Percentiles rank a stretch among this genome's conserved stretches.
phyloP scores from a whole-genome alignment of 257 asterid genomes.

The Petrea volubilis region DNA sequence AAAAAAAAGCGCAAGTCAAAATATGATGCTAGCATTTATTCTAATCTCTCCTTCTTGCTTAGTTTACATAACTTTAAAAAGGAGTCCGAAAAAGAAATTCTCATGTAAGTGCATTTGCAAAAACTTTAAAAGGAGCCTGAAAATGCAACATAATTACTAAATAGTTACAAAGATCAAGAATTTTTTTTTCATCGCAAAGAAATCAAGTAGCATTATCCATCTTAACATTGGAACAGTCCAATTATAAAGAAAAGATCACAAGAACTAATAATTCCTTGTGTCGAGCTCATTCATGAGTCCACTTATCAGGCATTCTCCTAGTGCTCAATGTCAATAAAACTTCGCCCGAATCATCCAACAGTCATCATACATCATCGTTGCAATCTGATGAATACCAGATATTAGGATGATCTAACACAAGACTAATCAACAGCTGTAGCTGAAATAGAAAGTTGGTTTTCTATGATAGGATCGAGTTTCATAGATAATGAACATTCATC shows the following conservation, averaged over 20 bases:
- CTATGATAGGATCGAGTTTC: slow-evolving; percentile 13
- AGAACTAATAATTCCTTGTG: slow-evolving; percentile 8
- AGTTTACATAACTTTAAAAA: too few relatives aligned
- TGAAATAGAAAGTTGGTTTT: slow-evolving; percentile 5
- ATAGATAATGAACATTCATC: slow-evolving; percentile 16
- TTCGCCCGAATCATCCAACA: slow-evolving; percentile 53
- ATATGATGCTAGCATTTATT: slow-evolving; percentile 27
- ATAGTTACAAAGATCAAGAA: slow-evolving; percentile 21
- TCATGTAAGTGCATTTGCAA: not conserved
- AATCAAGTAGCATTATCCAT: slow-evolving; percentile 13
- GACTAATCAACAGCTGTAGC: slow-evolving; percentile 30
- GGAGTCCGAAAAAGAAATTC: too few relatives aligned
- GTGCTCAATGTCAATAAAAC: slow-evolving; percentile 45
- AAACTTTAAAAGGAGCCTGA: not conserved
- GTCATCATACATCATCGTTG: slow-evolving; percentile 81
- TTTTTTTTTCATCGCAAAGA: slow-evolving; percentile 1
- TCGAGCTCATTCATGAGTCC: slow-evolving; percentile 40
- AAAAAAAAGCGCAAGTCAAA: slow-evolving; percentile 43
- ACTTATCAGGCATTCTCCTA: slow-evolving; percentile 50
- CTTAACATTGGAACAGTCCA: slow-evolving; percentile 17
- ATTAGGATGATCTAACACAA: slow-evolving; percentile 54
- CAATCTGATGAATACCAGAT: slow-evolving; percentile 69
- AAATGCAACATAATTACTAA: not conserved
- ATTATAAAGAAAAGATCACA: not conserved
- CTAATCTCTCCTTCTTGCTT: not conserved